Conservation (phyloP, 106 monocot species). For the Phalaenopsis aphrodite region DNA sequence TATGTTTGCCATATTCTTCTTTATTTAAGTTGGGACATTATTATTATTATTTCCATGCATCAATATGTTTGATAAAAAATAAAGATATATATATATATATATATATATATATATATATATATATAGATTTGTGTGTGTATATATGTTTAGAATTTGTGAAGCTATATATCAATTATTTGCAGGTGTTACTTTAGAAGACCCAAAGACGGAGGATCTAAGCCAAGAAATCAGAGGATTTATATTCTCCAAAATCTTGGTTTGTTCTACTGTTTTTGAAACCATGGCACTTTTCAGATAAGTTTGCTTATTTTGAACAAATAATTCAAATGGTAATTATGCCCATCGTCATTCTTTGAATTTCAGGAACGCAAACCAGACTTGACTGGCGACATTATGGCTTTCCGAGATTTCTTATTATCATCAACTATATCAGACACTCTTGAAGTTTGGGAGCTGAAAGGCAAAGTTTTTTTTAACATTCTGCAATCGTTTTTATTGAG, state of each 20-base stretch:
- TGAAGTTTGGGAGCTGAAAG: constrained; percentile 97
- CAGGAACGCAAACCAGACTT: constrained; percentile 93
- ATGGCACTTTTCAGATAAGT: not conserved
- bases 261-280: constrained; percentile 7
- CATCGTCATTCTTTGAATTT: constrained; percentile 8
- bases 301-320: not conserved
- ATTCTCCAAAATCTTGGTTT: constrained; percentile 91
- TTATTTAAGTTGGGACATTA: not conserved
- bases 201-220: constrained; percentile 75
- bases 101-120: not conserved
- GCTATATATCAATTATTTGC: constrained; percentile 6
- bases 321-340: not conserved
- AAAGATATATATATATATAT: no score
- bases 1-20: not conserved
- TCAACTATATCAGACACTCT: constrained; percentile 81
- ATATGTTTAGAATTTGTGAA: not conserved
- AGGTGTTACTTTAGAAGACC: constrained; percentile 84
- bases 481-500: not conserved
- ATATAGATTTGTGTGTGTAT: not conserved
- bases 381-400: constrained; percentile 67
- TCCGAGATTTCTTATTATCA: constrained; percentile 84
- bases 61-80: not conserved
- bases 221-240: constrained; percentile 98
- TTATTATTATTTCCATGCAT: not conserved
- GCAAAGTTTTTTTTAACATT: constrained; percentile 22